Base-by-base conservation (phyloP, 176 grass and related monocot genomes). In the Juncus effusus region DNA sequence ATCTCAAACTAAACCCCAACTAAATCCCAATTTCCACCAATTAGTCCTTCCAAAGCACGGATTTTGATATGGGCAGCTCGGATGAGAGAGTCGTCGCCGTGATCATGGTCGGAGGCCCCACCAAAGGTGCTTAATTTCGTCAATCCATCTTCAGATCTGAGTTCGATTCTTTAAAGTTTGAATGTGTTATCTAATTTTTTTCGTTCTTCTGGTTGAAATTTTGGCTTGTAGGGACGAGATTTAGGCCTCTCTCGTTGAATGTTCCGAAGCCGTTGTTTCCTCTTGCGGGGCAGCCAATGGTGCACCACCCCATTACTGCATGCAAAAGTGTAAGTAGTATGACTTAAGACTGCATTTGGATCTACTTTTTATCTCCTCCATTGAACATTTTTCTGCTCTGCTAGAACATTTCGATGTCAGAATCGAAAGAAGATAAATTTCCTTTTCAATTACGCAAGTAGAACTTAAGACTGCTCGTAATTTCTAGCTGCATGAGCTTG, bases 241-340 rank as follows among this genome's bases (percentile, higher is more conserved):
- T 94, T 74, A 79, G 95, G 73, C 95, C 83, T 61, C 89, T 93
- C 57, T 99, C 95, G 60, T 82, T 99, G 73, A 94, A 94, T 77
- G 75, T 99, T 59, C 89, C 95, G 53, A 99, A 99, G 88, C 95
- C 95, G 74, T 78, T 99, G 75, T 94, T 99, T 67, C 95, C 89
- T 40, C 82, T 99, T 72, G 89, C 86, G 40, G 95, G 95, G 45
- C 89, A 93, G 80, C 89, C 88, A 63, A 93, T 99, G 88, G 88
- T 99, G 76, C 94, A 99, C 57, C 88, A 93, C 57, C 94, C 86
- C 60, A 99, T 99, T 60, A 82, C 79, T 56, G 89, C 94, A 3
- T 99, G 94, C 83, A 72, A 75, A 61, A 87, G 80, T 40, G 94
- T 93, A 77, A 12, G 47, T 61, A 16, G 45, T 15, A 59, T 69